Evolutionary conservation across 345 rosid species (phyloP), one percentile per base, ranked within the genome.

Genomic region (Syzygium jambos): DNA sequence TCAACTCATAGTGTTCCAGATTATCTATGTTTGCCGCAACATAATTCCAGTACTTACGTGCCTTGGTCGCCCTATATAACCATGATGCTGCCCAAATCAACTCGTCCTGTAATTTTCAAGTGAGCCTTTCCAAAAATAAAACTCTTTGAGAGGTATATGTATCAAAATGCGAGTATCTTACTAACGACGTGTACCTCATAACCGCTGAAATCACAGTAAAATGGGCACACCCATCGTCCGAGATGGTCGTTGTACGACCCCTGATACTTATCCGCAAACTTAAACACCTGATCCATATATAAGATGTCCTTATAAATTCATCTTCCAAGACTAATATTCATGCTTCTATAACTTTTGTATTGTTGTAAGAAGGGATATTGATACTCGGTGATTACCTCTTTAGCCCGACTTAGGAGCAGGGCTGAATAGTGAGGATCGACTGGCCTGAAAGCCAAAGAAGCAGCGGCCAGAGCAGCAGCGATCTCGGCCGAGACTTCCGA

Each of bases 1-100:
- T 34, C 49, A 41, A 73, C 49, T 73, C 38, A 21, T 19, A 38
- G 49, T 73, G 5, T 25, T 34, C 11, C 49, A 90, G 83, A 57
- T 91, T 73, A 54, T 87, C 86, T 29, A 53, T 84, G 84, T 93
- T 94, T 51, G 86, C 55, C 43, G 38, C 85, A 52, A 87, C 90
- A 73, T 92, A 95, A 22, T 86, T 88, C 92, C 94, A 91, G 89
- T 97, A 97, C 55, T 34, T n/a, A 56, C 89, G 56, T 6, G 73
- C 85, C 73, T 87, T 91, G n/a, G 98, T 95, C 52, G 98, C 99
- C 87, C 89, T 94, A 61, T 88, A 93, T 77, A 97, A 85, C 99
- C 99, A 97, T 68, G 96, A 90, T 84, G 99, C 98, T 54, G 94
- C 98, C 99, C 99, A 97, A 1, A 96, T 29, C 87, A 97, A 90